Evolutionary conservation across 1,284 basidiomycete genomes (phyloP).

Genomic region (Microbotryomycetes sp.): DNA sequence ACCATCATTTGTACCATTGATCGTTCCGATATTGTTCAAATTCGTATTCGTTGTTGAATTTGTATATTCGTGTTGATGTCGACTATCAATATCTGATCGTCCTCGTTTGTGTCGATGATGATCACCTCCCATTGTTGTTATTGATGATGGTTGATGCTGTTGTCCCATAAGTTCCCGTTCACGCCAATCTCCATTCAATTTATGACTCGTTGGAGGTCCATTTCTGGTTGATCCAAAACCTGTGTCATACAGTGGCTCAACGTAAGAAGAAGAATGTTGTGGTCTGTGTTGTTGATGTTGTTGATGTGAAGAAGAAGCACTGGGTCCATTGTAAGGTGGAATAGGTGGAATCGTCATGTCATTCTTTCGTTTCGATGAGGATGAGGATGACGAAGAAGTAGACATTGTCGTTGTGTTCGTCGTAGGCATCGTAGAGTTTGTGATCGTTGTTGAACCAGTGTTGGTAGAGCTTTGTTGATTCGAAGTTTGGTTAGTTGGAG

Average conservation of each 20-base stretch:
- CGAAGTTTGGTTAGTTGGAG: not conserved
- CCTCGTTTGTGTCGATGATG: not conserved
- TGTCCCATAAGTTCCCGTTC: not conserved
- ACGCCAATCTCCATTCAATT: too few species aligned
- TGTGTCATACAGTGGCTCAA: too few species aligned
- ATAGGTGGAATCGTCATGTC: not conserved
- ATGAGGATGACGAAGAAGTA: too few species aligned
- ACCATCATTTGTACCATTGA: not conserved
- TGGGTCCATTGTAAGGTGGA: not conserved
- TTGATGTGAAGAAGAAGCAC: not conserved
- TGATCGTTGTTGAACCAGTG: slow-evolving; percentile 3
- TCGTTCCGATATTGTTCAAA: too few species aligned
- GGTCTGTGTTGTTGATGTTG: not conserved
- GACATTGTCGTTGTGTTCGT: not conserved
- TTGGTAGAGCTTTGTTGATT: too few species aligned
- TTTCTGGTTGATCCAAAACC: too few species aligned
- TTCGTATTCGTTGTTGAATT: too few species aligned
- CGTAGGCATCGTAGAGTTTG: not conserved
- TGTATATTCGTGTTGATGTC: too few species aligned
- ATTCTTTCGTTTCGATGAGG: not conserved
- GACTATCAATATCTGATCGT: not conserved
- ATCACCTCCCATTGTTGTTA: too few species aligned
- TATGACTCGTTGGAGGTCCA: too few species aligned
- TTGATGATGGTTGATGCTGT: too few species aligned
- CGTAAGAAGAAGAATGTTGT: too few species aligned